phyloP scores from a whole-genome alignment of 306 rosid species.

The Sicyos baderoa region DNA sequence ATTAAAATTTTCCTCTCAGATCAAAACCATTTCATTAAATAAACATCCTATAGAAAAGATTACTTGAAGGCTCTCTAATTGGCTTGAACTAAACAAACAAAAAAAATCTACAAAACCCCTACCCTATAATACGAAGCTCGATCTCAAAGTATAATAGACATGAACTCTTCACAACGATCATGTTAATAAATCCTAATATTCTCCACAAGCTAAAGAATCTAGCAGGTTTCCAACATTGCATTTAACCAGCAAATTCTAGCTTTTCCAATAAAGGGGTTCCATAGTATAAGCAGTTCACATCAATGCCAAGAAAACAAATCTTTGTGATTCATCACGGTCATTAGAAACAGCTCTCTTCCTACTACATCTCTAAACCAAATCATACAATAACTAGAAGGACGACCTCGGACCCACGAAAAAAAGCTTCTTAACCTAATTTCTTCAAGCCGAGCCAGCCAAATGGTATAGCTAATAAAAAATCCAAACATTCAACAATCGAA shows the following conservation, averaged over 20 bases:
- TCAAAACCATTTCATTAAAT: neutral
- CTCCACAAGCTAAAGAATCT: neutral
- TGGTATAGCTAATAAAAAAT: neutral
- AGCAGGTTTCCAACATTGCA: conserved; percentile 1
- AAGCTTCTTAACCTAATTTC: neutral
- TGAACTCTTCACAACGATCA: neutral
- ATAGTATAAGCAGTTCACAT: neutral
- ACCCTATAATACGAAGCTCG: neutral
- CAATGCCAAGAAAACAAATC: neutral
- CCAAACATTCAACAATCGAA: neutral
- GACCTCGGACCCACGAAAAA: neutral
- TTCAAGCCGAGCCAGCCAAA: neutral
- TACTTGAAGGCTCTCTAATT: neutral
- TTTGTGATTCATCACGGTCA: neutral
- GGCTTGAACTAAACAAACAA: neutral
- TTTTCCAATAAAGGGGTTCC: neutral
- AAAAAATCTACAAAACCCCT: neutral
- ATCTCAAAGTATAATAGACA: neutral
- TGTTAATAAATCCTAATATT: neutral
- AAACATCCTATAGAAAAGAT: neutral
- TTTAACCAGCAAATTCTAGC: neutral
- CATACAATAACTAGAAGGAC: neutral
- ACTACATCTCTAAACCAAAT: neutral
- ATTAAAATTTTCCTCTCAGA: neutral
- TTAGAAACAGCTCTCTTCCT: neutral